phyloP scores from a whole-genome alignment of 495 filamentous ascomycete species.

The Trichoderma erinaceum region DNA sequence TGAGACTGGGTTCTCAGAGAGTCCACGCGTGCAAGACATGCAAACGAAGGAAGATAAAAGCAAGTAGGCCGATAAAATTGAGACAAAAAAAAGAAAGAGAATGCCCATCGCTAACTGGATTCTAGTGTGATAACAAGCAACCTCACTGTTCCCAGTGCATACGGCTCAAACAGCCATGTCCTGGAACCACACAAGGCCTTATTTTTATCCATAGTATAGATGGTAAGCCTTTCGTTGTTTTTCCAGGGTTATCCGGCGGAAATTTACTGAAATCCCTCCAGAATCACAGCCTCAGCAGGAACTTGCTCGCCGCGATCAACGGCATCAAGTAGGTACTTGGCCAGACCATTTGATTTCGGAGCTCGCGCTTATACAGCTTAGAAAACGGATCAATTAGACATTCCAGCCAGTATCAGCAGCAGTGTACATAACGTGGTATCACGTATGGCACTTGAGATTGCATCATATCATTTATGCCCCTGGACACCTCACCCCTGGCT shows the following conservation, averaged over 20 bases:
- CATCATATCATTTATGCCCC: neutral
- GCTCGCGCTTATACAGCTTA: neutral
- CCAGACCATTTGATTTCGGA: neutral
- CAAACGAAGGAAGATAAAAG: neutral
- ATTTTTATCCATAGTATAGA: constrained; percentile 2
- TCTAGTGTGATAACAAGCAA: constrained; percentile 3
- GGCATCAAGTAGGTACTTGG: neutral
- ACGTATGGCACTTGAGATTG: neutral
- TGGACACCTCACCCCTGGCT: constrained; percentile 1
- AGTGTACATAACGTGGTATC: neutral
- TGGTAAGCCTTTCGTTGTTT: neutral
- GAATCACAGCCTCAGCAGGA: neutral
- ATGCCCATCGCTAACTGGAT: neutral
- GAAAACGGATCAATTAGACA: neutral
- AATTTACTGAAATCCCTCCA: neutral
- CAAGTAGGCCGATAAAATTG: neutral
- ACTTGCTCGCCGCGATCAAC: neutral
- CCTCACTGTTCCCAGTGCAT: constrained; percentile 2
- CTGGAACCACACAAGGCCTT: neutral
- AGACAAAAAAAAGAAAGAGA: neutral
- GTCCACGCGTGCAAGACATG: neutral
- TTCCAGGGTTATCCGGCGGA: neutral
- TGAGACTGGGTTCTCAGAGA: neutral
- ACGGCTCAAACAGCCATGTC: neutral
- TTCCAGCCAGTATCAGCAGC: neutral